Base-by-base conservation (phyloP, 2,329 filamentous ascomycete genomes). In the Beauveria sp. region DNA sequence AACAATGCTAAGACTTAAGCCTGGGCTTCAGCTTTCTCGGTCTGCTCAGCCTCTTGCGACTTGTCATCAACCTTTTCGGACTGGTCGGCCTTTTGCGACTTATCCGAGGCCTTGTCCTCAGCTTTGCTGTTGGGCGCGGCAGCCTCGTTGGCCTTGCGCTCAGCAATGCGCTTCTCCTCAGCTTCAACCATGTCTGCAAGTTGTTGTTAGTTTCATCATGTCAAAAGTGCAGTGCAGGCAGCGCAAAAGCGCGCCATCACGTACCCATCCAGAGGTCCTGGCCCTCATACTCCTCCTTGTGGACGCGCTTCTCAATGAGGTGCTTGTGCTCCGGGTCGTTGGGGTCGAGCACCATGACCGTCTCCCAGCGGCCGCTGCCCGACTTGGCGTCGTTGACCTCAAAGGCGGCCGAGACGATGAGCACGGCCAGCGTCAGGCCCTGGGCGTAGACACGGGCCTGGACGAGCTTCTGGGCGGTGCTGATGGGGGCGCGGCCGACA, bases 371-470 rank as follows among this genome's bases (percentile, higher is more conserved):
- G 65, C 87, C 89, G 70, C 83, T 83, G 54, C 91, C 91, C 70
- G 83, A 84, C 71, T 86, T 87, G 66, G 88, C 89, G 75, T 99
- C 94, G 59, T 75, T 76, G 65, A 84, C 80, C 84, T 97, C 92
- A 68, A 97, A 89, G 12, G 85, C 89, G 52, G 93, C 91, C 37
- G 86, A 89, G 61, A 90, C 85, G 70, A 96, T 83, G 61, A 97
- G 80, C 56, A 96, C 91, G 65, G 88, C 89, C 52, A 97, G 79
- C 5, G 92, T 96, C 68, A 96, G 78, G 6, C 90, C 91, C 79
- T 97, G 92, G 3, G 92, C 92, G 76, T 96, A 96, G 66, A 97
- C 89, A 83, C 92, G 88, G 26, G 92, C 92, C 81, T 97, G 92
- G 18, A 97, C 92, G 24, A 97, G 78, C 81, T 96, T 96, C 80